Percentiles rank a stretch among this genome's conserved stretches.
Conservation (phyloP, 148 eudicot species). For the Cornus controversa region DNA sequence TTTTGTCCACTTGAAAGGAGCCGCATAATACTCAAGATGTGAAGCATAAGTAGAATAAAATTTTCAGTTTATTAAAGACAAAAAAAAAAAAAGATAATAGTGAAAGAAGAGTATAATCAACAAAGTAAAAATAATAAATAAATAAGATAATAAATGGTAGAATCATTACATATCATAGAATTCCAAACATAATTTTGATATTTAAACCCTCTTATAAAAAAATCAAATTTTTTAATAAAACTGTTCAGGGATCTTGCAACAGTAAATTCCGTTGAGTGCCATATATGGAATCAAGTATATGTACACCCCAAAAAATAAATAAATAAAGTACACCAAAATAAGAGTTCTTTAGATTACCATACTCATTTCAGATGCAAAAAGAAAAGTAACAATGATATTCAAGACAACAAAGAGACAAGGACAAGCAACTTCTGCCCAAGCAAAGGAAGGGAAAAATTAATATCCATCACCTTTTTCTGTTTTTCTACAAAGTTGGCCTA, state of each 20-base stretch:
- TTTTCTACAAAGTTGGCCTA: background rate
- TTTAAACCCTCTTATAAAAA: background rate
- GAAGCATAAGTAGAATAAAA: too few relatives aligned
- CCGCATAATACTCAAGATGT: too few relatives aligned
- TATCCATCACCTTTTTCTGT: background rate
- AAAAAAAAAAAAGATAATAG: background rate
- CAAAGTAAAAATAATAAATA: background rate
- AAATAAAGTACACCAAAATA: background rate
- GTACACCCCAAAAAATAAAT: background rate
- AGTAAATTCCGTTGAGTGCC: background rate
- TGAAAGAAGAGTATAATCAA: background rate
- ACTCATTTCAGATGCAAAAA: background rate
- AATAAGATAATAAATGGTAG: background rate
- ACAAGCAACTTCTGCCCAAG: background rate
- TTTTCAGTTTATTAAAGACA: background rate
- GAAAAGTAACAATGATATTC: background rate
- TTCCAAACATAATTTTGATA: background rate
- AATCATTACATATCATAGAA: too few relatives aligned
- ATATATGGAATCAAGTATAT: too few relatives aligned
- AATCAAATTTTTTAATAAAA: too few relatives aligned
- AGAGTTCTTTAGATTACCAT: background rate
- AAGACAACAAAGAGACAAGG: background rate
- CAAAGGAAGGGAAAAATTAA: background rate
- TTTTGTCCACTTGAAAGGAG: too few relatives aligned
- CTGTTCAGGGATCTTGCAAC: background rate